phyloP scores from a whole-genome alignment of 352 stramenopile genomes.

The Pythium sp. region DNA sequence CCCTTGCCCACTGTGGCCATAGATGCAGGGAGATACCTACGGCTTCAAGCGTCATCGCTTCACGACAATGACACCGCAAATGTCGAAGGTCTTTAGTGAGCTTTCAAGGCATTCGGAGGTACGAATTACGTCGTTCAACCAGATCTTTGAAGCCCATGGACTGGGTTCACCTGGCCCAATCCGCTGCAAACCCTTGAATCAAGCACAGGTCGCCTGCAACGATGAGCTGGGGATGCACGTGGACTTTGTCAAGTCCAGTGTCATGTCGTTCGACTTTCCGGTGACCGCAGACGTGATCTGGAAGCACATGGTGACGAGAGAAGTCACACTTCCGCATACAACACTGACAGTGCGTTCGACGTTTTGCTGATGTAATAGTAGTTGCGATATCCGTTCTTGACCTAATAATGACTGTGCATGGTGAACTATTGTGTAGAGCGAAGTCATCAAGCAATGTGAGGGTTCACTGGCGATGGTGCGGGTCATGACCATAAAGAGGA shows the following conservation, averaged over 20 bases:
- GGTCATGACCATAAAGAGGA: background rate
- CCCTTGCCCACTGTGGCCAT: background rate
- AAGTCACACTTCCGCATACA: constrained; percentile 25
- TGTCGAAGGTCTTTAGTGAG: constrained; percentile 23
- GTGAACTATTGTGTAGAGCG: background rate
- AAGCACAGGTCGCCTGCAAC: constrained; percentile 33
- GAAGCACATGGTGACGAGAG: constrained; percentile 21
- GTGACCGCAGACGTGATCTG: constrained; percentile 26
- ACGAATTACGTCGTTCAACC: constrained; percentile 18
- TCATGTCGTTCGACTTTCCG: constrained; percentile 29
- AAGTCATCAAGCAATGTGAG: constrained; percentile 16
- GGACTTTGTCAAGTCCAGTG: constrained; percentile 16
- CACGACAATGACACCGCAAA: constrained; percentile 8
- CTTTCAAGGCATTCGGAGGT: constrained; percentile 22
- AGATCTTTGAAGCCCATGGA: constrained; percentile 20
- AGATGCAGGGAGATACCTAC: constrained; percentile 34
- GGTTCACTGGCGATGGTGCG: constrained; percentile 12
- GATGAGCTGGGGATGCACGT: constrained; percentile 21
- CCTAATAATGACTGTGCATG: background rate
- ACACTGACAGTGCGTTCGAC: constrained; percentile 10
- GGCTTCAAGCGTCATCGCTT: constrained; percentile 12
- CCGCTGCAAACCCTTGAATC: constrained; percentile 24
- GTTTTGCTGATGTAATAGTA: background rate
- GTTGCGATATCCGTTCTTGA: background rate
- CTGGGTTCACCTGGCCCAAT: constrained; percentile 12